Conservation (phyloP, 306 rosid species). For the Trifolium dubium region DNA sequence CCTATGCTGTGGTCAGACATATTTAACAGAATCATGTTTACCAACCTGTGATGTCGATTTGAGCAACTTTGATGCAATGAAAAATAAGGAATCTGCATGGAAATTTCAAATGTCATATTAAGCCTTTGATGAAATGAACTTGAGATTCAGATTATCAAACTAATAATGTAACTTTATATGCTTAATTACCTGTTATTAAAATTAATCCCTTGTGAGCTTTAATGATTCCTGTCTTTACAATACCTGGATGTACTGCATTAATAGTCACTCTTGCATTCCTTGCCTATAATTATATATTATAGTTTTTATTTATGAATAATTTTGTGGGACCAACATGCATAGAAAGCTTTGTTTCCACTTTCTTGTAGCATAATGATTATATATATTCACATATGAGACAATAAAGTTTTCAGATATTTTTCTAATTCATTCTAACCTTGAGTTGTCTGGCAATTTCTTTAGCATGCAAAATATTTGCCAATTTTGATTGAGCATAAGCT, state of each 20-base stretch:
- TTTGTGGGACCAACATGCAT: constrained; percentile 16
- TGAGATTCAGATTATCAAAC: background rate
- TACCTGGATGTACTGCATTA: constrained; percentile 91
- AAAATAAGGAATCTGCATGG: constrained; percentile 82
- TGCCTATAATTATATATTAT: constrained; percentile 48
- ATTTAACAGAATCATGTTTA: background rate
- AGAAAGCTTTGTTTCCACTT: constrained; percentile 22
- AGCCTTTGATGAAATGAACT: constrained; percentile 22
- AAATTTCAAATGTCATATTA: constrained; percentile 28
- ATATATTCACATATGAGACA: constrained; percentile 2
- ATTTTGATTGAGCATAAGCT: constrained; percentile 89
- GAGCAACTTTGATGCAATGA: constrained; percentile 89
- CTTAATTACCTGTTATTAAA: constrained; percentile 58
- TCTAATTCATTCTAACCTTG: constrained; percentile 50
- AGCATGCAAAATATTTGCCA: constrained; percentile 82
- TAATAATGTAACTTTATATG: background rate
- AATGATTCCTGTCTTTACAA: constrained; percentile 87
- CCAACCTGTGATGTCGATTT: constrained; percentile 84
- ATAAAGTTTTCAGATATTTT: constrained; percentile 2
- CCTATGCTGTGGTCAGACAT: background rate
- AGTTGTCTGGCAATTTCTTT: constrained; percentile 85
- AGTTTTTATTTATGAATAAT: background rate
- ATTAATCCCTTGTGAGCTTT: constrained; percentile 73
- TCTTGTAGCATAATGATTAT: background rate
- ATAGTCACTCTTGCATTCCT: constrained; percentile 88